phyloP scores from a whole-genome alignment of 345 rosid genomes.

The Arabidopsis thaliana region TAIR10.1 NC_003070.9:10032001-10032500 shows the following conservation, averaged over 20 bases:
- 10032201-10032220: constrained; percentile 54
- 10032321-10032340: constrained; percentile 27
- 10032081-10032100: neutral
- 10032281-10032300: constrained; percentile 18
- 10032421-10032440: constrained; percentile 83
- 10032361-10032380: constrained; percentile 64
- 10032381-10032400: constrained; percentile 85
- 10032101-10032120: constrained; percentile 15
- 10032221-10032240: constrained; percentile 66
- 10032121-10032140: constrained; percentile 32
- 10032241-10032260: constrained; percentile 55
- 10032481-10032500: constrained; percentile 9
- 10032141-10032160: constrained; percentile 77
- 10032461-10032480: constrained; percentile 55
- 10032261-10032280: neutral
- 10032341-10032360: constrained; percentile 67
- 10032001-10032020: neutral
- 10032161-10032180: constrained; percentile 56
- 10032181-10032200: constrained; percentile 70
- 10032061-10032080: constrained; percentile 32
- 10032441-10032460: constrained; percentile 67
- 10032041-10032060: neutral
- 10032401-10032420: constrained; percentile 68
- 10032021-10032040: neutral
- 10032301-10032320: neutral